Percentiles rank a stretch among this genome's conserved stretches.
phyloP scores from a whole-genome alignment of 805 yeast genomes.

The Yarrowia keelungensis region DNA sequence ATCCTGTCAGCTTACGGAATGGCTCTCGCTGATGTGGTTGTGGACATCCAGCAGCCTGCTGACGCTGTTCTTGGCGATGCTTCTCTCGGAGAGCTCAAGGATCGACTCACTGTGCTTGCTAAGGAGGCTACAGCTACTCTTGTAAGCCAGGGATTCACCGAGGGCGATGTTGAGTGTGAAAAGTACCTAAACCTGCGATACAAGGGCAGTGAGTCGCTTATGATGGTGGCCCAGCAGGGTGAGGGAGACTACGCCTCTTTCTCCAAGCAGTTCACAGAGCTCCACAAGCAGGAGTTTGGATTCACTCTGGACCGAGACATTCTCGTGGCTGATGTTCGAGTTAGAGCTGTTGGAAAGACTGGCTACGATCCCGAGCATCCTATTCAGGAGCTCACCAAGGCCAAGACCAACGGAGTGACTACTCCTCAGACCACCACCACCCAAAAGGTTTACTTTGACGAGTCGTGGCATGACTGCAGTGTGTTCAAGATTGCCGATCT shows the following conservation, averaged over 20 bases:
- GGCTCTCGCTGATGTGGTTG: constrained; percentile 83
- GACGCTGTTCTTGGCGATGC: constrained; percentile 53
- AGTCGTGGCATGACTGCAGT: constrained; percentile 58
- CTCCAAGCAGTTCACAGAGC: constrained; percentile 56
- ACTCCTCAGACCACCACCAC: constrained; percentile 37
- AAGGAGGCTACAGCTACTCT: constrained; percentile 55
- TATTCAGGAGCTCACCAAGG: constrained; percentile 60
- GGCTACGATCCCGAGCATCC: constrained; percentile 54
- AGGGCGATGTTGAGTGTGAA: constrained; percentile 60
- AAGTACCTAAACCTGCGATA: constrained; percentile 78
- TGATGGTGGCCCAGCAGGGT: constrained; percentile 60
- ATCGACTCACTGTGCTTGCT: constrained; percentile 57
- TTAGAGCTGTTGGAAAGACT: constrained; percentile 74
- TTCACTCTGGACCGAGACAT: constrained; percentile 66
- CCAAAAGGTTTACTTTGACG: constrained; percentile 65
- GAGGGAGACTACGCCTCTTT: constrained; percentile 45
- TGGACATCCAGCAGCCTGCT: constrained; percentile 78
- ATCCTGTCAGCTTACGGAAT: constrained; percentile 88
- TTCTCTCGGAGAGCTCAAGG: constrained; percentile 51
- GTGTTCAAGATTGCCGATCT: constrained; percentile 64
- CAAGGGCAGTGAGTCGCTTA: constrained; percentile 86
- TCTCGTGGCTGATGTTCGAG: constrained; percentile 74
- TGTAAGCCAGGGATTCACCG: constrained; percentile 61
- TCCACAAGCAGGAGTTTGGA: constrained; percentile 76
- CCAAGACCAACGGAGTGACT: constrained; percentile 45